Evolutionary conservation across 2,329 filamentous ascomycete genomes (phyloP), one percentile per base, ranked within the genome.

Genomic region (Ophiostoma pallidulum): DNA sequence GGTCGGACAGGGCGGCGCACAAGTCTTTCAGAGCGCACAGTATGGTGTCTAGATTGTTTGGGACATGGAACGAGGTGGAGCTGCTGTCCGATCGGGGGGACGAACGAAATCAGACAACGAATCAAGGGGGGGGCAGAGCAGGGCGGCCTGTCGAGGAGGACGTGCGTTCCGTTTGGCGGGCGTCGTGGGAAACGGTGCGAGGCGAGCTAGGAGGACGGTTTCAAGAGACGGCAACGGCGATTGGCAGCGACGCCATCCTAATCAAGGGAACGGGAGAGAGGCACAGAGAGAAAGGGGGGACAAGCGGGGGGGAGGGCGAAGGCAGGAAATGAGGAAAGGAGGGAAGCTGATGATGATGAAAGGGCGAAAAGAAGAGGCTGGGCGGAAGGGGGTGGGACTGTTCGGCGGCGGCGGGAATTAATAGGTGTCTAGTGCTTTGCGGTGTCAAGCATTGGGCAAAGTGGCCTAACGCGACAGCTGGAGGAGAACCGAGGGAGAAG

Each of bases 341-440:
- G 36, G 16, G 18, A 37, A 37, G 8, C n/a, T n/a, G n/a, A 22
- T 4, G 22, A 36, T n/a, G 32, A 41, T 33, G 31, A 29, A 31
- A 41, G 33, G 39, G 39, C 24, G 33, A 43, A 39, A 45, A 41
- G 39, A 29, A 46, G 46, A 45, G 42, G 41, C 29, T 49, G 41
- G 49, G 46, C 28, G 32, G 33, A 43, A 38, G 39, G 41, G 28
- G 41, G 28, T 41, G 47, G 46, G 40, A 52, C 47, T 44, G 40
- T 28, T 52, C 50, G 50, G 50, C 46, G 47, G 32, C 50, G 31
- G 47, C 50, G 50, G 50, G 46, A 44, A 46, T 44, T 45, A n/a
- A n/a, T n/a, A 35, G 45, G 18, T 42, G 45, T 13, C 26, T 38
- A 42, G 29, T 32, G 39, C 48, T 35, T n/a, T n/a, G n/a, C n/a